These are phyloP conservation scores for Candida oleophila DNA, from an alignment of 805 yeast species.

Conservation along the genomic window DNA sequence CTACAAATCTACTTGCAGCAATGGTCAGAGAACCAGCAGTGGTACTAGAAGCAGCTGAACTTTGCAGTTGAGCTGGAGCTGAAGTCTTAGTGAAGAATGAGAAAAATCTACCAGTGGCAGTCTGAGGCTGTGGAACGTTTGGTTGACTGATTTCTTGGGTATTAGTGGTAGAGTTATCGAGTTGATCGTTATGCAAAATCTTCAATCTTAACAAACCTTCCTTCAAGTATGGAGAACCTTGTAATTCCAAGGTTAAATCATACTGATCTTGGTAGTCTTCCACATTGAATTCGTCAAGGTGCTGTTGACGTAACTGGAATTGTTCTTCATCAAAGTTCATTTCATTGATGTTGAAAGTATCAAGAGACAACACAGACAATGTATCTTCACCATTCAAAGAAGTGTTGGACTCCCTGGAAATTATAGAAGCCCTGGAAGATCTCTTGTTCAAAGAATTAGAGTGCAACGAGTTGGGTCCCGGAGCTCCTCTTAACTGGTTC, in stretches of 20 bases:
- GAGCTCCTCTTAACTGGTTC: constrained; percentile 21
- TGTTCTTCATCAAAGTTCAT: constrained; percentile 11
- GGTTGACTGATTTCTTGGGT: constrained; percentile 4
- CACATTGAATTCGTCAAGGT: constrained; percentile 37
- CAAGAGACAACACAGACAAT: constrained; percentile 35
- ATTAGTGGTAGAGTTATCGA: constrained; percentile 21
- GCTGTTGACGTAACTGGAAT: constrained; percentile 14
- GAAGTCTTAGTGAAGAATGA: constrained; percentile 7
- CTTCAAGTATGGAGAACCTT: constrained; percentile 77
- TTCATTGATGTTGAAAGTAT: constrained; percentile 23
- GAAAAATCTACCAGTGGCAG: constrained; percentile 7
- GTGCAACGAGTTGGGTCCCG: constrained; percentile 7
- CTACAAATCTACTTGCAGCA: constrained; percentile 30
- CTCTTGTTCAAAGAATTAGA: constrained; percentile 23
- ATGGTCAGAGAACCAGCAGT: constrained; percentile 5
- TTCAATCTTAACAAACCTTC: constrained; percentile 61
- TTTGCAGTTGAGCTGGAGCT: constrained; percentile 8
- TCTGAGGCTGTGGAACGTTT: constrained; percentile 10
- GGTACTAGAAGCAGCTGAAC: constrained; percentile 16
- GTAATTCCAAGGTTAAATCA: constrained; percentile 60
- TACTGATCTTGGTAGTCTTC: constrained; percentile 46
- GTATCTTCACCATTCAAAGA: constrained; percentile 26
- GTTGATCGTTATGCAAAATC: constrained; percentile 36
- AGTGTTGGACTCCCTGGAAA: constrained; percentile 28
- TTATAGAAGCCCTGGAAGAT: constrained; percentile 33